A percentile compares a stretch with the other conserved stretches of the same genome.
Conservation (phyloP, 148 eudicot genomes). For the Vaccinium corymbosum region DNA sequence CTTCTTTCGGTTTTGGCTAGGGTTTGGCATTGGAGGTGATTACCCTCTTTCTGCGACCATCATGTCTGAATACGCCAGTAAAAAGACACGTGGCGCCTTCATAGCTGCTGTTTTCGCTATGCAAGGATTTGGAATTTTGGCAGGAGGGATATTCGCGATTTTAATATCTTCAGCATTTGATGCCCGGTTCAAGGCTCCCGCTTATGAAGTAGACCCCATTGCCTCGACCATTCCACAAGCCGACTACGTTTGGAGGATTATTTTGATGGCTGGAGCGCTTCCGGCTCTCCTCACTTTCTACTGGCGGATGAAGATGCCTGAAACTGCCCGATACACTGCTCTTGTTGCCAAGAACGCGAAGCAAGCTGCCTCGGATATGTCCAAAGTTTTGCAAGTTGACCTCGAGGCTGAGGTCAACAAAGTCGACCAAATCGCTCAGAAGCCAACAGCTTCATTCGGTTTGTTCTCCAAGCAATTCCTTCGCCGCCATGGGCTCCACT, state of each 20-base stretch:
- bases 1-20: constrained; percentile 38
- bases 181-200: constrained; percentile 20
- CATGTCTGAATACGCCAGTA: constrained; percentile 36
- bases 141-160: constrained; percentile 30
- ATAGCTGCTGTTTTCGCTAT: constrained; percentile 37
- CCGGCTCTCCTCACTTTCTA: constrained; percentile 35
- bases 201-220: constrained; percentile 17
- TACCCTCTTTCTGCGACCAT: constrained; percentile 38
- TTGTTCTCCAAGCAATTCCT: constrained; percentile 26
- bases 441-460: constrained; percentile 9
- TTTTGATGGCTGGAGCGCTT: constrained; percentile 33
- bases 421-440: constrained; percentile 13
- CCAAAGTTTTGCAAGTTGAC: constrained; percentile 26
- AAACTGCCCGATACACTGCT: constrained; percentile 36
- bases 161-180: constrained; percentile 20
- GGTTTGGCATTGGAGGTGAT: constrained; percentile 40
- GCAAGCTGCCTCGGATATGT: constrained; percentile 31
- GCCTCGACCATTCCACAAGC: constrained; percentile 29
- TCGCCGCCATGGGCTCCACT: constrained; percentile 31
- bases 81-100: constrained; percentile 38
- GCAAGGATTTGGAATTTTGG: constrained; percentile 37
- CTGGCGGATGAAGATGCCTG: constrained; percentile 41
- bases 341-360: constrained; percentile 27
- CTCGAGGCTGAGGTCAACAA: constrained; percentile 27
- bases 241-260: constrained; percentile 35